Percentiles rank a stretch among this genome's conserved stretches.
These are phyloP conservation scores for Aspergillus baeticus DNA, from an alignment of 495 filamentous ascomycete genomes.

Conservation along the genomic window DNA sequence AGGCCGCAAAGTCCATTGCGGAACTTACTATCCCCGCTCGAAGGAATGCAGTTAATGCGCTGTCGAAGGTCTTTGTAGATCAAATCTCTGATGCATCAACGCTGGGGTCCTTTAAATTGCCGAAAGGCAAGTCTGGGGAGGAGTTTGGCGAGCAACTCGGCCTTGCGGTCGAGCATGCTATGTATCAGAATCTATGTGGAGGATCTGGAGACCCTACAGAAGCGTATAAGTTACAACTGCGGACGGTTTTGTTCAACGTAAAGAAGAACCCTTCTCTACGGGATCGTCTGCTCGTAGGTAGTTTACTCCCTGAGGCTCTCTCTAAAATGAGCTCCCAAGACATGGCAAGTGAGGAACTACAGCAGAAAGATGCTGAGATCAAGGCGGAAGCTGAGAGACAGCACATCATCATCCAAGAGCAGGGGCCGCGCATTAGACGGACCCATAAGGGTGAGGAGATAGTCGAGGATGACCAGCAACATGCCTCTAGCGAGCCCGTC, in stretches of 20 bases:
- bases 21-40: conserved; percentile 50
- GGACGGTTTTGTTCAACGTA: conserved; percentile 74
- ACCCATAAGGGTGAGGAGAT: conserved; percentile 96
- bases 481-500: conserved; percentile 46
- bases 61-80: conserved; percentile 55
- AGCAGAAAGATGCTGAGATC: conserved; percentile 71
- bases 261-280: conserved; percentile 81
- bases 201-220: conserved; percentile 48
- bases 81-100: conserved; percentile 51
- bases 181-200: conserved; percentile 56
- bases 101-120: conserved; percentile 49
- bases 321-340: conserved; percentile 83
- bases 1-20: conserved; percentile 32
- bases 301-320: conserved; percentile 67
- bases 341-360: conserved; percentile 86
- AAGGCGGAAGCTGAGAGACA: conserved; percentile 83
- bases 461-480: conserved; percentile 64
- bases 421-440: conserved; percentile 78
- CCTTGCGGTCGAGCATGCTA: conserved; percentile 73
- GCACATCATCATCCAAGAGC: conserved; percentile 77
- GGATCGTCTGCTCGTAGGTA: conserved; percentile 68
- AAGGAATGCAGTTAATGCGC: conserved; percentile 46
- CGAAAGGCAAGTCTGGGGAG: conserved; percentile 50
- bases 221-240: conserved; percentile 56
- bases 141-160: conserved; percentile 55